Percentiles rank a stretch among this genome's conserved stretches.
Conservation (phyloP, 352 stramenopile genomes). For the Aphanomyces stellatus region DNA sequence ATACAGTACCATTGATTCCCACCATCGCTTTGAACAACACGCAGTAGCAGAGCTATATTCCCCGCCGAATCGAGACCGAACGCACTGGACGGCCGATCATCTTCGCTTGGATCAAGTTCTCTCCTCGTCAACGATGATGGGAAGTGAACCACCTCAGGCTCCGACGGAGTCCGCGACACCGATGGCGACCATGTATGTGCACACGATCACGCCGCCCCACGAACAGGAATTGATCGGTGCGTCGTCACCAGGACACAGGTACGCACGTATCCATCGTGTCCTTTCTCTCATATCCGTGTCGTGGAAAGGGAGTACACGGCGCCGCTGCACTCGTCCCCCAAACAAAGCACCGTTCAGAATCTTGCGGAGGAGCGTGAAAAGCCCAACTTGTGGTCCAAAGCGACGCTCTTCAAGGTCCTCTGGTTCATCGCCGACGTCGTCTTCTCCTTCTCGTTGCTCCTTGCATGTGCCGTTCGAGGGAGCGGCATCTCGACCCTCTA, state of each 20-base stretch:
- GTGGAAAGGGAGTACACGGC: too few species aligned
- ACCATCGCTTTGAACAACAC: too few species aligned
- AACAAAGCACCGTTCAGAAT: too few species aligned
- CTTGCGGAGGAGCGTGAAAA: neutral
- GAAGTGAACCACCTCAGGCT: neutral
- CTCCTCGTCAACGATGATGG: too few species aligned
- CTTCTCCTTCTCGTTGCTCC: constrained; percentile 12
- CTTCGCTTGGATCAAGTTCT: too few species aligned
- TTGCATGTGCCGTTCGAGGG: neutral
- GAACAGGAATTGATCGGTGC: neutral
- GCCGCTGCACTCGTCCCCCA: too few species aligned
- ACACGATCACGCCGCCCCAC: neutral
- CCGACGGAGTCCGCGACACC: neutral
- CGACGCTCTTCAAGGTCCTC: constrained; percentile 12
- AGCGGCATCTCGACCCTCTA: constrained; percentile 8
- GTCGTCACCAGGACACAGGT: neutral
- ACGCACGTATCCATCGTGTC: neutral
- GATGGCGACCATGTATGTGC: neutral
- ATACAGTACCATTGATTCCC: too few species aligned
- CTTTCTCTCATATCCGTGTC: neutral
- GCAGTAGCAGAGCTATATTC: too few species aligned
- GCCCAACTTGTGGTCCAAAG: constrained; percentile 7
- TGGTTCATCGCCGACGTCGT: constrained; percentile 17
- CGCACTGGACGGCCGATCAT: too few species aligned
- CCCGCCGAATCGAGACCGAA: too few species aligned